Evolutionary conservation across 805 yeast genomes (phyloP).

Genomic region (Wickerhamia fluorescens): DNA sequence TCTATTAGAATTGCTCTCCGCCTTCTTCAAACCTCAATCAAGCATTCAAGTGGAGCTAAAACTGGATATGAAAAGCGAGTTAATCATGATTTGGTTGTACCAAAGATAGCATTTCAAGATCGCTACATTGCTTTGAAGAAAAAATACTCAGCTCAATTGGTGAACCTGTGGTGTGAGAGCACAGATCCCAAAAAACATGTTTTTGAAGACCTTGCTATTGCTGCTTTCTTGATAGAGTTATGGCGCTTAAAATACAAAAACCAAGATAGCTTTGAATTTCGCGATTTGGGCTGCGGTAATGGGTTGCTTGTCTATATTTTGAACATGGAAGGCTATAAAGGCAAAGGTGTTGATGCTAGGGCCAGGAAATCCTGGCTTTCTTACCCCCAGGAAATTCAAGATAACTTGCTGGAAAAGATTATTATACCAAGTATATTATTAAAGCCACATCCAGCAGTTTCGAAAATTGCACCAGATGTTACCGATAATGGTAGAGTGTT

Average conservation of each 20-base stretch:
- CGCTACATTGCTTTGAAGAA: constrained; percentile 74
- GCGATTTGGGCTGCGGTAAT: constrained; percentile 94
- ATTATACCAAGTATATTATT: constrained; percentile 71
- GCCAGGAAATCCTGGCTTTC: constrained; percentile 80
- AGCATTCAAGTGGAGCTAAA: constrained; percentile 79
- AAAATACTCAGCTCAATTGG: constrained; percentile 67
- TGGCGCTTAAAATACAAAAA: constrained; percentile 52
- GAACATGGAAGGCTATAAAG: constrained; percentile 70
- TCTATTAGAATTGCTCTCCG: constrained; percentile 77
- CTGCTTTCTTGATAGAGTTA: constrained; percentile 83
- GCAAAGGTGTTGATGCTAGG: constrained; percentile 86
- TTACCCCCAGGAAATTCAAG: constrained; percentile 61
- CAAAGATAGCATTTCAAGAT: constrained; percentile 77
- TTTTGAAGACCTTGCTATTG: constrained; percentile 92
- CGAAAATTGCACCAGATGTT: constrained; percentile 45
- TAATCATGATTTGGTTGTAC: constrained; percentile 78
- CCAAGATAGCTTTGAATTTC: constrained; percentile 51
- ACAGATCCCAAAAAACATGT: constrained; percentile 96
- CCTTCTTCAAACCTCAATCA: constrained; percentile 68
- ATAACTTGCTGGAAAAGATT: constrained; percentile 62
- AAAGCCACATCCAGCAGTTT: constrained; percentile 61
- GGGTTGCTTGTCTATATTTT: constrained; percentile 77
- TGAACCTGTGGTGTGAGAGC: constrained; percentile 83
- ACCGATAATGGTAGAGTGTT: constrained; percentile 57
- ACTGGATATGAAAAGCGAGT: constrained; percentile 85